Evolutionary conservation across 352 stramenopile species (phyloP), one percentile per base, ranked within the genome.

Genomic region (Saprolegnia diclina): DNA sequence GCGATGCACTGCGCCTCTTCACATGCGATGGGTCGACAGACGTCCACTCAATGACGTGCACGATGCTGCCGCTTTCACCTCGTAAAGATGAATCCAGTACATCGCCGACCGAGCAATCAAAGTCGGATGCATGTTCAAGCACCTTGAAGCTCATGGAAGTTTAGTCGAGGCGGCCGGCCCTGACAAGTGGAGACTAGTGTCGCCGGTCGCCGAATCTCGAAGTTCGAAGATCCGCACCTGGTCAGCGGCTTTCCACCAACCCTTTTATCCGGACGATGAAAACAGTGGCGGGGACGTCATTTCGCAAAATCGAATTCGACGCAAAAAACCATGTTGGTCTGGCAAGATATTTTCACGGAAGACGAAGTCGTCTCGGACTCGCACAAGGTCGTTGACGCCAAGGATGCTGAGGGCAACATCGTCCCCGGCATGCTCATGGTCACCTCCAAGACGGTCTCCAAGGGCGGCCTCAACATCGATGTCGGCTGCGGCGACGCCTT

Each of bases 341-440:
- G 79, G 79, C 76, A 83, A 75, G 79, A 87, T 72, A 70, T 87
- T 57, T 87, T 87, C 74, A 87, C 79, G 59, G 78, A 87, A 35
- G 79, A 87, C 59, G 79, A 87, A 74, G 79, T 85, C 14, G 82
- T 87, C 73, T 87, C 79, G 52, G 79, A 87, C 78, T 83, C 78
- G 26, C 72, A 79, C 77, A 85, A 85, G 66, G 73, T 81, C 6
- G 21, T 46, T 3, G 72, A 74, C 46, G 82, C 79, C 70, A 81
- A 80, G 73, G 79, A 87, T 71, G 65, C 74, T 40, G 75, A 78
- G 71, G 79, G 79, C 65, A 85, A 85, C 72, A 50, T 73, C 48
- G 72, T 87, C n/a, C 68, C 78, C 14, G 79, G 79, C 62, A 85
- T 87, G 78, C 80, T 87, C 71, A 73, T 80, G 69, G 79, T 87